Evolutionary conservation across 305 asterid species (phyloP), one percentile per base, ranked within the genome.

Genomic region (Galium porrigens): DNA sequence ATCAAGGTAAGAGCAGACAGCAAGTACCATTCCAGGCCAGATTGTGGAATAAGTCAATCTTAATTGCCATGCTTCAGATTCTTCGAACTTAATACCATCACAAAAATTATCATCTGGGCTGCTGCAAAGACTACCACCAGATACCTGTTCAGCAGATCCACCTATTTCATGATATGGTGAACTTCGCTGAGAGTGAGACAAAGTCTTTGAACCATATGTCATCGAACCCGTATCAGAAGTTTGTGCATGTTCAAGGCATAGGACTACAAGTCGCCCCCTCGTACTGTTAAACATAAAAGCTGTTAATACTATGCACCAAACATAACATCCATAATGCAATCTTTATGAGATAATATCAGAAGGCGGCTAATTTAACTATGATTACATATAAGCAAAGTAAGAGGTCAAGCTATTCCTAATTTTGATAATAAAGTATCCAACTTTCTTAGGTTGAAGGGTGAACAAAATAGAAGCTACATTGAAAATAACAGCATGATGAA

Each of bases 1-100:
- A 70, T 84, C 94, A 72, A 92, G 95, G 71, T 87, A 92, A 44
- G 95, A 81, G 78, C 91, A 89, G 72, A 92, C 82, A 59, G 99
- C 91, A 75, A 89, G 83, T 57, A 87, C 91, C 87, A 82, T 82
- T 64, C 99, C 99, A 3, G 84, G 82, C 96, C 89, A 85, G 61
- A 51, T 71, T 64, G 86, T 75, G 56, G 91, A 74, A 78, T 68
- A 84, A 70, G 89, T 82, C 74, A 82, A 68, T 60, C 89, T 80
- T 63, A 92, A 76, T 51, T 84, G 81, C 99, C 99, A 92, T 65
- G 85, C 81, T 80, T 82, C 91, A 55, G 85, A 78, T 82, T 89
- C 97, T 79, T 89, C 95, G 71, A 85, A 83, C 77, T 84, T 85
- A 70, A 86, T 71, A 37, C 95, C 88, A 51, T 91, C 96, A 72